Evolutionary conservation across 2,329 filamentous ascomycete genomes (phyloP), one percentile per base, ranked within the genome.

Genomic region (Penicillium brevicompactum): DNA sequence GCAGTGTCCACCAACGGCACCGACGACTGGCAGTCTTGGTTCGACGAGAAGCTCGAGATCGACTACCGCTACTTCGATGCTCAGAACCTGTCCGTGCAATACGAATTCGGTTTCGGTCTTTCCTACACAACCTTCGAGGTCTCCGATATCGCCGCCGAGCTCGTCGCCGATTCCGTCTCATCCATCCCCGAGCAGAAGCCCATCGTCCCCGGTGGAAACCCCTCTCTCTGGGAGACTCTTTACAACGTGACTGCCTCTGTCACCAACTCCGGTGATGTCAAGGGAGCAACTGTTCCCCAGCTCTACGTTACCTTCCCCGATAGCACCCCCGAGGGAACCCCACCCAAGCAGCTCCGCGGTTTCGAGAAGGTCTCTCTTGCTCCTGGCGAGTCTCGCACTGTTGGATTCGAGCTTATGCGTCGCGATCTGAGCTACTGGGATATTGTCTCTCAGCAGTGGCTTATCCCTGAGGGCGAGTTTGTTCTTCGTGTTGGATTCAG

Each of bases 201-300:
- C 14, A n/a, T 52, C 10, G 51, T 84, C 47, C 79, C 85, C 79
- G 10, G 83, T 90, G 66, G 65, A 4, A 66, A 68, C 43, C 56
- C 59, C 2, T 50, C 55, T 10, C 61, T 67, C 18, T 68, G 62
- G 58, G 61, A 66, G 4, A 51, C 43, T 9, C 40, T 68, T 7
- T 65, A 63, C 45, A 57, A 58, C 2, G 53, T 63, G 18, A 84
- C 84, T 0, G 88, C 86, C 0, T 84, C 83, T 18, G 81, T 94
- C 59, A 87, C 81, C 61, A 95, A 95, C 80, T 90, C 84, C 2
- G 91, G 91, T 46, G 66, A 73, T 0, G 65, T 85, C 0, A 79
- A 73, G 2, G 89, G 89, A n/a, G 88, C 91, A 37, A 89, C 91
- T 68, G 82, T 94, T 1, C 81, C 87, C 0, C 90, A 94, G 79